phyloP scores from a whole-genome alignment of 2,329 filamentous ascomycete species.

The Pezicula neosporulosa region DNA sequence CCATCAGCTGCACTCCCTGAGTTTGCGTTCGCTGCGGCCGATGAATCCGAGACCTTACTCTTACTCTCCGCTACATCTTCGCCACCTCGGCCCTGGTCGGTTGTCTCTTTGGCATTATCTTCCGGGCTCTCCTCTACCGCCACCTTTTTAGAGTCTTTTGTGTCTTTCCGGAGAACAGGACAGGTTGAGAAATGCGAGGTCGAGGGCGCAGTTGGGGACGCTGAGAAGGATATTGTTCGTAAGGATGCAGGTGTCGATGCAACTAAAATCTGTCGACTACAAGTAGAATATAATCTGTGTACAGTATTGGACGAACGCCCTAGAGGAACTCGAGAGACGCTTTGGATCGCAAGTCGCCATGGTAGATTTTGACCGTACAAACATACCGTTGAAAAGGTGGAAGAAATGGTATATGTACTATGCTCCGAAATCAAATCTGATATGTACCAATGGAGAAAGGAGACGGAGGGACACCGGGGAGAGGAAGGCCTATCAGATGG shows the following conservation, averaged over 20 bases:
- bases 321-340: conserved; percentile 15
- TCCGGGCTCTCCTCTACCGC: conserved; percentile 32
- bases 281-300: conserved; percentile 20
- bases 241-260: conserved; percentile 59
- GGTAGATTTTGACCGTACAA: conserved; percentile 62
- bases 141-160: conserved; percentile 36
- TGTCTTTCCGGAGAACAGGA: conserved; percentile 48
- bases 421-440: neutral
- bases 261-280: conserved; percentile 41
- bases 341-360: conserved; percentile 55
- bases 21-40: conserved; percentile 13
- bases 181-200: conserved; percentile 41
- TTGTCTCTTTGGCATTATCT: conserved; percentile 25
- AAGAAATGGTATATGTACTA: neutral
- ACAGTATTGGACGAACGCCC: conserved; percentile 13
- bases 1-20: conserved; percentile 25
- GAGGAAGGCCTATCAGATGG: too few relatives aligned
- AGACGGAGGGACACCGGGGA: too few relatives aligned
- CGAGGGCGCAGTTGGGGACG: conserved; percentile 32
- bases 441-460: too few relatives aligned
- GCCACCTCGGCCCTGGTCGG: conserved; percentile 34
- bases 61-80: conserved; percentile 38
- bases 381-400: conserved; percentile 39
- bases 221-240: conserved; percentile 60
- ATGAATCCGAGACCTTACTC: conserved; percentile 19